Evolutionary conservation across 805 yeast genomes (phyloP), one percentile per base, ranked within the genome.

Genomic region (Teunomyces stri): DNA sequence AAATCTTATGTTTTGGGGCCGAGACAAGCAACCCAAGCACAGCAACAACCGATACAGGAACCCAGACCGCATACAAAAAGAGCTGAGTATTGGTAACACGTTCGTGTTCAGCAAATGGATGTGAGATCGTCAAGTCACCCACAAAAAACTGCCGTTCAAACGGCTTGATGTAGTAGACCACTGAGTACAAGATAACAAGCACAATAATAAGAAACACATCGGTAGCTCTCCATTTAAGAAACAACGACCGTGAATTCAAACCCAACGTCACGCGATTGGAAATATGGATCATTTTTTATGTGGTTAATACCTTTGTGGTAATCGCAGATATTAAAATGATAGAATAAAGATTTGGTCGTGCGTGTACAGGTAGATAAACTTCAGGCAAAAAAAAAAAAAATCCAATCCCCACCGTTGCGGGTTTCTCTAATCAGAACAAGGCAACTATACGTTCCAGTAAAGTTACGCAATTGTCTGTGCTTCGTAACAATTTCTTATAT

Each of bases 1-100:
- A 36, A 31, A 40, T n/a, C 57, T 80, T 84, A 50, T 81, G 77
- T n/a, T 59, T 64, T 31, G 76, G 78, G 33, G 78, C 78, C 22
- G 83, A 73, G 30, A 77, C 51, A 2, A 75, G 69, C 9, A 53
- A 42, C 1, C 50, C 45, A 30, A 44, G 59, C 37, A 46, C 37
- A 2, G 50, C 42, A 31, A 68, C 64, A 13, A 54, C 50, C 2
- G 48, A 15, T 5, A 59, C 41, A 2, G 72, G 70, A 3, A 66
- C 53, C 6, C 58, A 46, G 10, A 59, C 52, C 20, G 69, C 66
- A 5, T 69, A 43, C 11, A 60, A 16, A 7, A 67, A 55, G 45
- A 74, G 70, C 31, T 56, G 46, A 12, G 51, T 20, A 4, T 61
- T 66, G 6, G 67, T 53, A 22, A 70, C 72, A 12, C 72, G 52